These are phyloP conservation scores for Cetradonia linearis DNA, from an alignment of 495 filamentous ascomycete genomes.

Conservation along the genomic window DNA sequence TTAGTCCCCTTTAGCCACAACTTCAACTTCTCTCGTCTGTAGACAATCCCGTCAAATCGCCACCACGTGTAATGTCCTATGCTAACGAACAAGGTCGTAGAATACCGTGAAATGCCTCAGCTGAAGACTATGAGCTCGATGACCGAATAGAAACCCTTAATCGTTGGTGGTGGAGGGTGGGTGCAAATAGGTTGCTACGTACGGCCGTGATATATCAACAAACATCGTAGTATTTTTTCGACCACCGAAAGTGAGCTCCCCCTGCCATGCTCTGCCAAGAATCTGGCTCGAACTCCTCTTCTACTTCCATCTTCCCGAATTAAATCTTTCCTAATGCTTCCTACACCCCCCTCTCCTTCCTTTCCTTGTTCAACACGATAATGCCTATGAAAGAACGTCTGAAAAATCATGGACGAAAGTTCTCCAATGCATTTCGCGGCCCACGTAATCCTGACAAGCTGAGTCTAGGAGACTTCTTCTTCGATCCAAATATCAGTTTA, in stretches of 20 bases:
- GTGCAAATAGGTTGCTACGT: not conserved
- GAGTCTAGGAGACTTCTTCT: not conserved
- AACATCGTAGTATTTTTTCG: not conserved
- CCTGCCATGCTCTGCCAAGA: not conserved
- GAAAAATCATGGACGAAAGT: not conserved
- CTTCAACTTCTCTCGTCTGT: not conserved
- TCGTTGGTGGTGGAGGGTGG: constrained; percentile 9
- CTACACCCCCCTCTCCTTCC: not conserved
- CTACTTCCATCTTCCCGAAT: not conserved
- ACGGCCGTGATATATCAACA: constrained; percentile 3
- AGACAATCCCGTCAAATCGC: not conserved
- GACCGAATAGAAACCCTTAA: not conserved
- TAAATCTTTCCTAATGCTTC: not conserved
- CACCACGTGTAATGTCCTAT: not conserved
- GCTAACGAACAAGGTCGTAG: not conserved
- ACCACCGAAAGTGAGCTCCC: constrained; percentile 9
- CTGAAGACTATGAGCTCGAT: not conserved
- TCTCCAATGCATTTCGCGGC: not conserved
- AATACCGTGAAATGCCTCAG: not conserved
- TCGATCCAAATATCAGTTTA: not conserved
- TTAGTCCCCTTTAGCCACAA: too few relatives aligned
- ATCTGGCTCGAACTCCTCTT: not conserved
- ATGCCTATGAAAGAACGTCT: not conserved
- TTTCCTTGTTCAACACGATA: not conserved
- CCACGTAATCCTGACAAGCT: not conserved